These are phyloP conservation scores for Saccharomycopsis fibuligera DNA, from an alignment of 805 yeast genomes.

Conservation along the genomic window DNA sequence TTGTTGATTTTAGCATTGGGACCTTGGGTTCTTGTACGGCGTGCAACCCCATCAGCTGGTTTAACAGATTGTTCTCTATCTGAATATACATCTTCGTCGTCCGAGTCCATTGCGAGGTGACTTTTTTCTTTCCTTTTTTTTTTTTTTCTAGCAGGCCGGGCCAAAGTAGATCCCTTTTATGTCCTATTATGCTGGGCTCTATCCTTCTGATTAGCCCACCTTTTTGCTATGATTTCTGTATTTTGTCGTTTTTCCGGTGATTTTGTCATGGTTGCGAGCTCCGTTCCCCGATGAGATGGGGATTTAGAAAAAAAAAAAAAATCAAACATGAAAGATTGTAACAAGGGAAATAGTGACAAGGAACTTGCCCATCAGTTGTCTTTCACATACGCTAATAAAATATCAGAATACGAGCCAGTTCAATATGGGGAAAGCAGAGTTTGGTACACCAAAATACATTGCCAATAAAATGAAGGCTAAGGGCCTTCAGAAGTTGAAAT, in stretches of 20 bases:
- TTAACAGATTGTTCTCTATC: neutral
- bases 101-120: too few relatives aligned
- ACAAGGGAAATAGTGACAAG: neutral
- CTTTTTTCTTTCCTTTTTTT: too few relatives aligned
- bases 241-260: too few relatives aligned
- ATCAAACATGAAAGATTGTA: too few relatives aligned
- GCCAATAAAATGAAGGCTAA: conserved; percentile 72
- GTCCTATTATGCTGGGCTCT: too few relatives aligned
- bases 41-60: neutral
- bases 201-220: too few relatives aligned
- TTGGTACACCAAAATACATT: conserved; percentile 62
- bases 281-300: too few relatives aligned
- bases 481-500: conserved; percentile 80
- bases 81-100: neutral
- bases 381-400: neutral
- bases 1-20: too few relatives aligned
- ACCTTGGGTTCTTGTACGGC: neutral
- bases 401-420: neutral
- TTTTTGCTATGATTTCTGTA: too few relatives aligned
- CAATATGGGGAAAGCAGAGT: conserved; percentile 50
- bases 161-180: too few relatives aligned
- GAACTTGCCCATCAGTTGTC: neutral
- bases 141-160: too few relatives aligned
- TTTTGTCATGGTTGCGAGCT: too few relatives aligned
- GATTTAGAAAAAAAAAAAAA: neutral